Base-by-base conservation (phyloP, 352 stramenopile genomes). In the Pythium chondricola region DNA sequence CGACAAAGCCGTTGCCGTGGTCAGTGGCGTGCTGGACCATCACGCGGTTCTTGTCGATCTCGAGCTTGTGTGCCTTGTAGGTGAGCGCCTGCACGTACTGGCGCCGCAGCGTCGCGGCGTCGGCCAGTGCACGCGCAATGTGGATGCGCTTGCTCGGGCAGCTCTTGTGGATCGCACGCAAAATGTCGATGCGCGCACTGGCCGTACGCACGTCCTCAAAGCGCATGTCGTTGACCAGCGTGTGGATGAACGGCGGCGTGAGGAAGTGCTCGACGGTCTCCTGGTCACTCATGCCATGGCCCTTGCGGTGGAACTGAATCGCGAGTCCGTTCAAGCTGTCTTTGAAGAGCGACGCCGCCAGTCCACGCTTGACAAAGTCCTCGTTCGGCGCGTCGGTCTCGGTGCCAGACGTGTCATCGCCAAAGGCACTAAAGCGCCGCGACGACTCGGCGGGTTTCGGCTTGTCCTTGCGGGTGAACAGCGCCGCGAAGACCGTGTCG, bases 141-240 rank as follows among this genome's bases (percentile, higher is more conserved):
- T 85, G 61, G 21, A 87, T 37, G 2, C 80, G 72, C 52, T 89
- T 89, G 52, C 55, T 65, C 5, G 79, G 71, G 32, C 74, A 91
- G 46, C 70, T 83, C 45, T 88, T 85, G 62, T 90, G 83, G 52
- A 93, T 88, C n/a, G 83, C 83, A 18, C 83, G 83, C 21, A 93
- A 41, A 25, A 93, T 90, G 39, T 91, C 80, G 16, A 91, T 66
- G 10, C 83, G 71, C 10, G 76, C 74, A 37, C 83, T 93, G 37
- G 83, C 75, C 10, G 74, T 88, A n/a, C 83, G 83, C 49, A 86
- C 91, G 54, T 93, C 82, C 54, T 93, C 82, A 37, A 91, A 93
- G 32, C 82, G 82, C 56, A 91, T 63, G 16, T 84, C 79, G 5
- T 67, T 88, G 25, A 93, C 77, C 1, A 93, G 72, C 31, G 76